phyloP scores from a whole-genome alignment of 2,329 filamentous ascomycete species.

The Penicillium sp. region DNA sequence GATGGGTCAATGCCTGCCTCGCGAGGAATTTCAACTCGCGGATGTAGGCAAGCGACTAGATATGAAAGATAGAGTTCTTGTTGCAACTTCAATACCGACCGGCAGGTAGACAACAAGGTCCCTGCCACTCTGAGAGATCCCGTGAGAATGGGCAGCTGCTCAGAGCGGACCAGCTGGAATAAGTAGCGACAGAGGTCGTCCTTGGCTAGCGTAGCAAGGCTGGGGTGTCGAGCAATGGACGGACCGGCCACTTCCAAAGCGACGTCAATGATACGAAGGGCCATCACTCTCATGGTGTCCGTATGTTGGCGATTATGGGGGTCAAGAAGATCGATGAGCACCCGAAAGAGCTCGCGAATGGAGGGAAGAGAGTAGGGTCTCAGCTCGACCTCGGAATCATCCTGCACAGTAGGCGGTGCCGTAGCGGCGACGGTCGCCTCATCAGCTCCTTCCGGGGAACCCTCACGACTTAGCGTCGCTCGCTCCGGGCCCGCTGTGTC shows the following conservation, averaged over 20 bases:
- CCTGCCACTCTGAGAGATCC: slow-evolving; percentile 88
- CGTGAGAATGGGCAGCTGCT: slow-evolving; percentile 91
- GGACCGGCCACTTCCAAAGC: slow-evolving; percentile 93
- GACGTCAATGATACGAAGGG: slow-evolving; percentile 91
- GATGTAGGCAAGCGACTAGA: slow-evolving; percentile 86
- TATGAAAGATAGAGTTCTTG: slow-evolving; percentile 96
- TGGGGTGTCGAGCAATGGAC: slow-evolving; percentile 87
- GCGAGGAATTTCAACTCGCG: slow-evolving; percentile 85
- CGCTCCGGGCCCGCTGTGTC: slow-evolving; percentile 32
- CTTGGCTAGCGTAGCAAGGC: slow-evolving; percentile 78
- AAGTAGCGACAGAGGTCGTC: slow-evolving; percentile 89
- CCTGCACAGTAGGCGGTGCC: slow-evolving; percentile 31
- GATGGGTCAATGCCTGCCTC: slow-evolving; percentile 86
- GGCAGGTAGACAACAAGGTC: slow-evolving; percentile 83
- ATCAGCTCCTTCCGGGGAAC: slow-evolving; percentile 27
- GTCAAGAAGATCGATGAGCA: slow-evolving; percentile 87
- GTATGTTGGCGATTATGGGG: slow-evolving; percentile 89
- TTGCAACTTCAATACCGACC: slow-evolving; percentile 85
- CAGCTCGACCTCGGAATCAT: slow-evolving; percentile 51
- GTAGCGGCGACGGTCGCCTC: slow-evolving; percentile 25
- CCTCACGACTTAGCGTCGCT: slow-evolving; percentile 29
- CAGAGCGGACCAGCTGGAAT: slow-evolving; percentile 91
- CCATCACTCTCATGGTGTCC: slow-evolving; percentile 95
- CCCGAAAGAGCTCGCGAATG: slow-evolving; percentile 87
- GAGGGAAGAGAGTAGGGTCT: slow-evolving; percentile 91